Base-by-base conservation (phyloP, 2,329 filamentous ascomycete species). In the Colletotrichum melonis region DNA sequence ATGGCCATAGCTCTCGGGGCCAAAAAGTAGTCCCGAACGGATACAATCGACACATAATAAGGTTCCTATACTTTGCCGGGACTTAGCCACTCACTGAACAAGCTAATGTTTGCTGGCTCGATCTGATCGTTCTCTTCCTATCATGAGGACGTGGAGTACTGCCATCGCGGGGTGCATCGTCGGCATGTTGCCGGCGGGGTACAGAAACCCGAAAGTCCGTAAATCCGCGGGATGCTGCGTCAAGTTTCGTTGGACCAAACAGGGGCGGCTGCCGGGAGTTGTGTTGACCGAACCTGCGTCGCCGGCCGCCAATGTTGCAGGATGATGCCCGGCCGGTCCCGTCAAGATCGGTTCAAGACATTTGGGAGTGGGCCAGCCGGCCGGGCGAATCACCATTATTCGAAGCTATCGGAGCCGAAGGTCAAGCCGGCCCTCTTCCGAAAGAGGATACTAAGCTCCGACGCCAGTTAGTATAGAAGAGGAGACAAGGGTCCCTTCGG, bases 11-110 rank as follows among this genome's bases (percentile, higher is more conserved):
- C 60, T 73, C 24, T 55, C 60, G 70, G 67, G 1, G 2, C 3
- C 55, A 62, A 65, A 12, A 73, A 73, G 56, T 73, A 70, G 67
- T 32, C 22, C 67, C 59, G 66, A 65, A 26, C 12, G 24, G 60
- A 65, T 58, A 22, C 16, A 30, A 59, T n/a, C n/a, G 16, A 30
- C 52, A 63, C 3, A 55, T 49, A 60, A 55, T 49, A 56, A 46
- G 60, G 46, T 73, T 52, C 54, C 24, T 54, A n/a, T 12, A 32
- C 8, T 24, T 26, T 30, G 55, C n/a, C n/a, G n/a, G 30, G 42
- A 16, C 26, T 38, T 24, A 58, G 32, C 24, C 59, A 42, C 52
- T 14, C 22, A 42, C 26, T 59, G 30, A 22, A 55, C 32, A 22
- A 57, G 57, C 35, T n/a, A 24, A 26, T 49, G 26, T 52, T 63